Percentiles rank a stretch among this genome's conserved stretches.
Evolutionary conservation across 2,329 filamentous ascomycete species (phyloP).

Genomic region (Daldinia sp.): DNA sequence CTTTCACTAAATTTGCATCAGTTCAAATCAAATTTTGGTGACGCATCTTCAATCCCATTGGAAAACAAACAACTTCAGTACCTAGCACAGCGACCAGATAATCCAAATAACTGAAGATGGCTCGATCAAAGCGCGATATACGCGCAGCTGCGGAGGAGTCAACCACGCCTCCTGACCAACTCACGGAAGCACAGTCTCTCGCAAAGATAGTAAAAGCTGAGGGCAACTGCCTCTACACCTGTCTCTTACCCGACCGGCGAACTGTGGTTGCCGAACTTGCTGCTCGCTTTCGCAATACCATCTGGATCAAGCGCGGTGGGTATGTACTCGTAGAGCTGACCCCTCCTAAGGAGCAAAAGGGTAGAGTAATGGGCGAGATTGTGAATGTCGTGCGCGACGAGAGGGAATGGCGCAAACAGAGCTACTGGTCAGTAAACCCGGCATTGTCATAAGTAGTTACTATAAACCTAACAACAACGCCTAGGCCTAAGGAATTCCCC

Average conservation of each 20-base stretch:
- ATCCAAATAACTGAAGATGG: slow-evolving; percentile 63
- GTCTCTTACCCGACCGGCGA: slow-evolving; percentile 75
- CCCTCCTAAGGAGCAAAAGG: slow-evolving; percentile 73
- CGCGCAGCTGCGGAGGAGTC: slow-evolving; percentile 82
- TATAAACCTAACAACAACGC: slow-evolving; percentile 40
- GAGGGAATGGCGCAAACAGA: slow-evolving; percentile 88
- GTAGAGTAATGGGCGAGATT: slow-evolving; percentile 88
- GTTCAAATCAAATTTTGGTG: not conserved
- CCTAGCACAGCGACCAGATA: not conserved
- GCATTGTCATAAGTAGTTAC: slow-evolving; percentile 14
- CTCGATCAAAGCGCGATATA: slow-evolving; percentile 79
- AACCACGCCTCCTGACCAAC: slow-evolving; percentile 68
- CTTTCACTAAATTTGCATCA: slow-evolving; percentile 5
- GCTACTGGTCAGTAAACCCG: slow-evolving; percentile 76
- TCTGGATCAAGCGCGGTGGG: slow-evolving; percentile 91
- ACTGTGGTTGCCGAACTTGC: slow-evolving; percentile 83
- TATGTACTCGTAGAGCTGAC: slow-evolving; percentile 85
- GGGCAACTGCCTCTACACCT: slow-evolving; percentile 90
- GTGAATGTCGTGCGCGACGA: slow-evolving; percentile 93
- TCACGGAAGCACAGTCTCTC: slow-evolving; percentile 73
- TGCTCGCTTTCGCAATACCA: slow-evolving; percentile 86
- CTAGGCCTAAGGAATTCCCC: slow-evolving; percentile 82
- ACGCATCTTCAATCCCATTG: slow-evolving; percentile 9
- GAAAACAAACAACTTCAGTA: not conserved
- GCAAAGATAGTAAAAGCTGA: slow-evolving; percentile 84